Evolutionary conservation across 306 rosid species (phyloP).

Genomic region (Pterocarpus santalinus): DNA sequence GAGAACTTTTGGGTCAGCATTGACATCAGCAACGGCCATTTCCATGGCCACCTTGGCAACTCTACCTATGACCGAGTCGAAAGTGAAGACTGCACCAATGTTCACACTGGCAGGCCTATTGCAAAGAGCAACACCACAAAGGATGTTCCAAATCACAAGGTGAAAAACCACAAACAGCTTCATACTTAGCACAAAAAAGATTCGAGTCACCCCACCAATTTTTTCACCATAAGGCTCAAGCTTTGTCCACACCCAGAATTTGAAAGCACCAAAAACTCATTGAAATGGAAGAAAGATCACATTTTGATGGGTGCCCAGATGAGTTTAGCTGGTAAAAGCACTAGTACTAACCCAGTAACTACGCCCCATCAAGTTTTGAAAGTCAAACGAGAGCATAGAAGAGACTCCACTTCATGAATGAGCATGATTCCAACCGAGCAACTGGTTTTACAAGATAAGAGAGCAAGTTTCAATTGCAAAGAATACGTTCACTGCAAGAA

Average conservation of each 20-base stretch:
- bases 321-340: slow-evolving; percentile 17
- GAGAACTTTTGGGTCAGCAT: slow-evolving; percentile 72
- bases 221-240: slow-evolving; percentile 41
- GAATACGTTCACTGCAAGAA: neutral
- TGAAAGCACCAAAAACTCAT: slow-evolving; percentile 29
- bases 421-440: neutral
- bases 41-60: slow-evolving; percentile 74
- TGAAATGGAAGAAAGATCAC: slow-evolving; percentile 29
- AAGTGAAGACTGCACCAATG: slow-evolving; percentile 79
- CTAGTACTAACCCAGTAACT: slow-evolving; percentile 1
- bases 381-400: neutral
- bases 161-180: slow-evolving; percentile 45
- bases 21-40: slow-evolving; percentile 81
- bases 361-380: neutral
- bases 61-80: slow-evolving; percentile 86
- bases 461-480: neutral
- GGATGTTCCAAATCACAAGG: slow-evolving; percentile 36
- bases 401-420: neutral
- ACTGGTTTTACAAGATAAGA: neutral
- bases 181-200: slow-evolving; percentile 46
- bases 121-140: slow-evolving; percentile 57
- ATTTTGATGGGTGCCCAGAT: slow-evolving; percentile 37
- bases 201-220: slow-evolving; percentile 46
- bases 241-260: slow-evolving; percentile 31
- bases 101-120: slow-evolving; percentile 70